Evolutionary conservation across 208 protist genomes (phyloP).

Genomic region (Wallacemonas rigidus): DNA sequence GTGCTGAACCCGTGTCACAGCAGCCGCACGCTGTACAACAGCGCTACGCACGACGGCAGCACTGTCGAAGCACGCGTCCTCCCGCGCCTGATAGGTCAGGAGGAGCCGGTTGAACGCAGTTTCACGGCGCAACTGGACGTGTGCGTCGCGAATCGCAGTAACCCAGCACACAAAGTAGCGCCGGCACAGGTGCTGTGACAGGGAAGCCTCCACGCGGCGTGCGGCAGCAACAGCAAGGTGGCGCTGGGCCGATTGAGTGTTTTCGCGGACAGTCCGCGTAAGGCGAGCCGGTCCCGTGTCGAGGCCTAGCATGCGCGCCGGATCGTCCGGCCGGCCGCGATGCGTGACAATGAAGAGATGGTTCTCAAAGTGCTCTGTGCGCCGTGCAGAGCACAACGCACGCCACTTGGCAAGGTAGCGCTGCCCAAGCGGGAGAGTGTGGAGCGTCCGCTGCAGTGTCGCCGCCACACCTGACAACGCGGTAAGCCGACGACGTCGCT

Average conservation of each 20-base stretch:
- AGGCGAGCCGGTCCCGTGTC: not conserved
- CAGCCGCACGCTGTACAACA: constrained; percentile 5
- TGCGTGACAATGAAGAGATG: constrained; percentile 6
- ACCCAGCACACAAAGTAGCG: constrained; percentile 26
- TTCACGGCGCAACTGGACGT: constrained; percentile 20
- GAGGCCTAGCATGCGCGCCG: not conserved
- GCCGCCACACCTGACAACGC: not conserved
- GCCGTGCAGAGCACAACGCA: not conserved
- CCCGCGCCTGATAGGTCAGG: constrained; percentile 42
- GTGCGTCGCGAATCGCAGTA: constrained; percentile 6
- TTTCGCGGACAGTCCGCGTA: constrained; percentile 3
- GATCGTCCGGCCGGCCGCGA: not conserved
- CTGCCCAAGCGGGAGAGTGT: not conserved
- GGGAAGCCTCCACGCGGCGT: constrained; percentile 4
- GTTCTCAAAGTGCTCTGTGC: not conserved
- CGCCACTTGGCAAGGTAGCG: constrained; percentile 21
- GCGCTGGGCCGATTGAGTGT: constrained; percentile 1
- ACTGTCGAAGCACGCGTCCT: constrained; percentile 12
- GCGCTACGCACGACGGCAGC: constrained; percentile 21
- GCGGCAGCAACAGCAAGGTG: not conserved
- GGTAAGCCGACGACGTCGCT: constrained; percentile 15
- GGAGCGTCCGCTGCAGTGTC: not conserved
- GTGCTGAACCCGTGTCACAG: constrained; percentile 14
- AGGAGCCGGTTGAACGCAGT: constrained; percentile 53
- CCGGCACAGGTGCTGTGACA: not conserved